phyloP scores from a whole-genome alignment of 75 land plant genomes.

The Cupressus sempervirens region DNA sequence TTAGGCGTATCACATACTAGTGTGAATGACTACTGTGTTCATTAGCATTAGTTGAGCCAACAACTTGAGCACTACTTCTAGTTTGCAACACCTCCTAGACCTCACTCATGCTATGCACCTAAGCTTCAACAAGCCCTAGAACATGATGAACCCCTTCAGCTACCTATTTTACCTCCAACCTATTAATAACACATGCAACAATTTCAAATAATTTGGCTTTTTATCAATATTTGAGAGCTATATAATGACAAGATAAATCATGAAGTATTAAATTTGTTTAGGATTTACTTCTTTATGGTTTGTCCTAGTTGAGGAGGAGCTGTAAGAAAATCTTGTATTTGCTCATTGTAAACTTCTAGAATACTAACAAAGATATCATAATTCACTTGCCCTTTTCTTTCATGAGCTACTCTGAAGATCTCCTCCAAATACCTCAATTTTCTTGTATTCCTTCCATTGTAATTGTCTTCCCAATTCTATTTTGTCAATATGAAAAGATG shows the following conservation, averaged over 20 bases:
- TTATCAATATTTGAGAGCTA: neutral
- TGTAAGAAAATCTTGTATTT: slow-evolving; percentile 80
- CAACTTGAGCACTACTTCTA: too few species aligned
- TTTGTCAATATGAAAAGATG: slow-evolving; percentile 98
- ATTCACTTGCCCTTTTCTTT: slow-evolving; percentile 44
- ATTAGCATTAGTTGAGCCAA: too few species aligned
- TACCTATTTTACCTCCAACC: slow-evolving; percentile 85
- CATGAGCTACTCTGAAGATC: slow-evolving; percentile 59
- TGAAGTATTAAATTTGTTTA: neutral
- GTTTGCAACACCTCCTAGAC: too few species aligned
- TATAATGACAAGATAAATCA: neutral
- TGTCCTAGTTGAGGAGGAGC: slow-evolving; percentile 47
- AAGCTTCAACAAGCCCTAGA: too few species aligned
- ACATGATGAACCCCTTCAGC: too few species aligned
- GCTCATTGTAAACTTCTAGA: slow-evolving; percentile 95
- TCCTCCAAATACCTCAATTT: slow-evolving; percentile 91
- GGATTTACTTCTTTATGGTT: slow-evolving; percentile 58
- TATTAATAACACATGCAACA: slow-evolving; percentile 14
- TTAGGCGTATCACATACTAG: neutral
- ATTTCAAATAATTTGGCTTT: neutral
- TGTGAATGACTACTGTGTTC: too few species aligned
- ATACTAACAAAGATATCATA: slow-evolving; percentile 93
- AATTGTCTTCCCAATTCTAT: slow-evolving; percentile 96
- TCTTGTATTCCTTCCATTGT: slow-evolving; percentile 90
- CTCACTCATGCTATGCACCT: too few species aligned